These are phyloP conservation scores for Austroboletus rostrupii DNA, from an alignment of 1,284 basidiomycete genomes.

Conservation along the genomic window DNA sequence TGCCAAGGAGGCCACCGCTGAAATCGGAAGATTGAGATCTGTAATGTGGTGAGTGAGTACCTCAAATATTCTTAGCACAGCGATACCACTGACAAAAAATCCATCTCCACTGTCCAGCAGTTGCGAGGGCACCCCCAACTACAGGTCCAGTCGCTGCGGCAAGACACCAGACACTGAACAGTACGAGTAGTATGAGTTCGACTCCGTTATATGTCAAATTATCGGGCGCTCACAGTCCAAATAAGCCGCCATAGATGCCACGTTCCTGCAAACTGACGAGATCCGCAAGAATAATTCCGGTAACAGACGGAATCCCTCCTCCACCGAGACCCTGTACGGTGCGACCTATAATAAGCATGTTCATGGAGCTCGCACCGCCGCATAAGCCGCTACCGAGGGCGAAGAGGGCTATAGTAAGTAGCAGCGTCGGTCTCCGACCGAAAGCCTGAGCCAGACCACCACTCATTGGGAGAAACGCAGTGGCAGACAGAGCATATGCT, in stretches of 20 bases:
- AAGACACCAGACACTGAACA: slow-evolving; percentile 6
- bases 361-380: slow-evolving; percentile 37
- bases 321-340: slow-evolving; percentile 36
- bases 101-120: slow-evolving; percentile 36
- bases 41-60: neutral
- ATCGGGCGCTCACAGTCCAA: slow-evolving; percentile 12
- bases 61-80: neutral
- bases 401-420: slow-evolving; percentile 22
- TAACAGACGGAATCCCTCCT: slow-evolving; percentile 35
- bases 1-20: neutral
- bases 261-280: slow-evolving; percentile 37
- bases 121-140: slow-evolving; percentile 35
- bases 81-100: slow-evolving; percentile 29
- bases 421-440: slow-evolving; percentile 30
- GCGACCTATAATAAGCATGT: slow-evolving; percentile 36
- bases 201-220: neutral
- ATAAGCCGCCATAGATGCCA: slow-evolving; percentile 34
- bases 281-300: slow-evolving; percentile 36
- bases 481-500: slow-evolving; percentile 27
- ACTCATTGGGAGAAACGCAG: slow-evolving; percentile 30
- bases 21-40: slow-evolving; percentile 11
- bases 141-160: slow-evolving; percentile 30
- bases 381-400: slow-evolving; percentile 37
- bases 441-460: slow-evolving; percentile 28
- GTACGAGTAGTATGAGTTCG: neutral